Conservation (phyloP, 345 rosid species). For the Eucalyptus brandiana region DNA sequence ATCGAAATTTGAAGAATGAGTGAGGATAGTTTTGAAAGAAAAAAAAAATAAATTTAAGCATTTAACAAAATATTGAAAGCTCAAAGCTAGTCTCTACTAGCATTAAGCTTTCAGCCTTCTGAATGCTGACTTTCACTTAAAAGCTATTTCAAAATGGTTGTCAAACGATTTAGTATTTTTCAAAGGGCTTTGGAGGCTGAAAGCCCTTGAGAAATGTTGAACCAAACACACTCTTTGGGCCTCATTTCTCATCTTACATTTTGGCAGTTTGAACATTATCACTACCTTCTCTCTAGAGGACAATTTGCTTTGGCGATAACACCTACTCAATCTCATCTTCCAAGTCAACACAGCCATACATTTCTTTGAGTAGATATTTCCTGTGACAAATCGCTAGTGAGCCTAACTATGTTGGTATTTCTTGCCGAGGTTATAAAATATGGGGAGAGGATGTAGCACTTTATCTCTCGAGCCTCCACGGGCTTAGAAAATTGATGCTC, state of each 20-base stretch:
- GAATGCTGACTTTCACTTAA: too few species aligned
- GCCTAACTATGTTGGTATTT: background rate
- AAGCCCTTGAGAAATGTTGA: accelerated
- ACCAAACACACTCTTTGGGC: accelerated
- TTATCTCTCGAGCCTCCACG: background rate
- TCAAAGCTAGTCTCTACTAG: too few species aligned
- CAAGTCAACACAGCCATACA: background rate
- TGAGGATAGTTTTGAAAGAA: too few species aligned
- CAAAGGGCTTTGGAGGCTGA: too few species aligned
- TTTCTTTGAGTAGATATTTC: background rate
- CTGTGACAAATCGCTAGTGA: background rate
- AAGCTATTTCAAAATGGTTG: accelerated
- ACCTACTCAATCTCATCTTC: background rate
- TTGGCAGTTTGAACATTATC: accelerated
- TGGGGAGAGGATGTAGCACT: background rate
- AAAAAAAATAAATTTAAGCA: too few species aligned
- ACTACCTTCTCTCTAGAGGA: background rate
- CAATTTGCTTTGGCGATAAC: background rate
- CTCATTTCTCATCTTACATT: background rate
- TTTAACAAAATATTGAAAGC: too few species aligned
- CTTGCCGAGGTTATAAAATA: background rate
- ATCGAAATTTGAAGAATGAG: too few species aligned
- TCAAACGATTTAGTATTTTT: accelerated
- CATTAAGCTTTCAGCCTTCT: accelerated
- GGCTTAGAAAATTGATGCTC: background rate